Percentiles rank a stretch among this genome's conserved stretches.
Conservation (phyloP, 495 filamentous ascomycete species). For the Jackrogersella minutella region DNA sequence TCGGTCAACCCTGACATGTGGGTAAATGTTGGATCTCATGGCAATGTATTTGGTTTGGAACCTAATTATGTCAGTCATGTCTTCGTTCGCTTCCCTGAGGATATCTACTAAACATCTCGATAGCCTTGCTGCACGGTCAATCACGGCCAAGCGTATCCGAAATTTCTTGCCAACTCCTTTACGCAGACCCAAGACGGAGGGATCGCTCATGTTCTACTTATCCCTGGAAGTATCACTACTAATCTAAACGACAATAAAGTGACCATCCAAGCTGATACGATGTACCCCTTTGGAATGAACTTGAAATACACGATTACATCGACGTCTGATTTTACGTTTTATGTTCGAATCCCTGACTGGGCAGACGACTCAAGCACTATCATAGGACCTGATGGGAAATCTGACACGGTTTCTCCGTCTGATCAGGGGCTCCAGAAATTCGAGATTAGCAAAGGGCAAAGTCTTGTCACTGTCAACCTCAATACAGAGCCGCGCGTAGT, state of each 20-base stretch:
- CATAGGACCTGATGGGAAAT: constrained; percentile 9
- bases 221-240: constrained; percentile 47
- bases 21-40: constrained; percentile 56
- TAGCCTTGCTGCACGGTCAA: constrained; percentile 70
- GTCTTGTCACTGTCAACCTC: constrained; percentile 44
- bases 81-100: not conserved
- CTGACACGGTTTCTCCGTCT: constrained; percentile 28
- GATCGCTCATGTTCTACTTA: constrained; percentile 55
- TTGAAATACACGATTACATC: constrained; percentile 59
- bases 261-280: constrained; percentile 46
- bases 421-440: constrained; percentile 51
- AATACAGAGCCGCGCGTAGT: constrained; percentile 44
- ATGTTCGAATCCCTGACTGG: constrained; percentile 62
- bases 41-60: constrained; percentile 57
- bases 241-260: constrained; percentile 41
- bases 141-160: constrained; percentile 66
- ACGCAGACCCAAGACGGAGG: constrained; percentile 46
- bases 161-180: constrained; percentile 57
- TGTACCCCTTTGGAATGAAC: constrained; percentile 61
- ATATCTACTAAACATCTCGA: constrained; percentile 19
- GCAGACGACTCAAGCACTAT: constrained; percentile 44
- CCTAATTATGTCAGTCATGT: constrained; percentile 43
- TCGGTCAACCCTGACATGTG: constrained; percentile 54
- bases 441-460: constrained; percentile 44
- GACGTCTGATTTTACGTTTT: constrained; percentile 54